phyloP scores from a whole-genome alignment of 179 eudicot genomes.

The Amaranthus tricolor region DNA sequence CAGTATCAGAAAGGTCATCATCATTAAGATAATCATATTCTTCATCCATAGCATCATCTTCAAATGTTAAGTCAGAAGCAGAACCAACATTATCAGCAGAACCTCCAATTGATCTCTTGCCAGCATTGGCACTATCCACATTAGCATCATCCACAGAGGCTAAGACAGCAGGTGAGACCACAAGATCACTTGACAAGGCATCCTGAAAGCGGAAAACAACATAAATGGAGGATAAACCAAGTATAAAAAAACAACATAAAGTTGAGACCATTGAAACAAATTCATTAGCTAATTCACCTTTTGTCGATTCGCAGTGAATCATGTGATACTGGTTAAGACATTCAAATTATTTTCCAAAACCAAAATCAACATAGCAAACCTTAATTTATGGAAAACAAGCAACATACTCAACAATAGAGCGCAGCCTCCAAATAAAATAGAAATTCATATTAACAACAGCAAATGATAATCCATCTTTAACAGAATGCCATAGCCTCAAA shows the following conservation, averaged over 20 bases:
- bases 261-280: background rate
- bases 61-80: conserved; percentile 32
- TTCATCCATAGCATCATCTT: conserved; percentile 28
- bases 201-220: conserved; percentile 25
- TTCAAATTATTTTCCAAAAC: too few relatives aligned
- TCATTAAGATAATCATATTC: conserved; percentile 32
- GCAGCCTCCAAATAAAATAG: background rate
- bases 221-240: conserved; percentile 1
- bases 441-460: background rate
- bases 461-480: background rate
- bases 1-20: conserved; percentile 33
- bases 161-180: conserved; percentile 13
- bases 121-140: conserved; percentile 9
- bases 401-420: background rate
- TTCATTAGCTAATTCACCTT: background rate
- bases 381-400: background rate
- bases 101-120: conserved; percentile 29
- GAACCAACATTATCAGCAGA: conserved; percentile 30
- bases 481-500: background rate
- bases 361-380: too few relatives aligned
- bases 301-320: too few relatives aligned
- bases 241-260: background rate
- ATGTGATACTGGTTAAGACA: too few relatives aligned
- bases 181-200: conserved; percentile 20
- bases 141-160: conserved; percentile 12